These are phyloP conservation scores for Yamadazyma scolyti DNA, from an alignment of 805 yeast species.

Conservation along the genomic window DNA sequence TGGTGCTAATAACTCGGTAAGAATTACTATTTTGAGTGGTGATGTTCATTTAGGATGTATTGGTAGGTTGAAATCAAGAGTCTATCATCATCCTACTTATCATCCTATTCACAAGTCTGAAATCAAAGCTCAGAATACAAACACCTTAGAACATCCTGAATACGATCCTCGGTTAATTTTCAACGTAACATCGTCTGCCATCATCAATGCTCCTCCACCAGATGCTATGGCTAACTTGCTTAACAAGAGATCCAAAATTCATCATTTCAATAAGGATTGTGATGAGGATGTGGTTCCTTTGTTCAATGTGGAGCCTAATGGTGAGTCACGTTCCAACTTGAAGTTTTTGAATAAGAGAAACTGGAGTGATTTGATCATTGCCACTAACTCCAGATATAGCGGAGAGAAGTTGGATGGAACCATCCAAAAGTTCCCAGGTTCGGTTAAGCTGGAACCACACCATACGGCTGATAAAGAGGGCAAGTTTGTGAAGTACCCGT, in stretches of 20 bases:
- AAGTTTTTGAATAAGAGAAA: slow-evolving; percentile 65
- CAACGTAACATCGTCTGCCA: slow-evolving; percentile 87
- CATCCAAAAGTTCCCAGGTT: slow-evolving; percentile 8
- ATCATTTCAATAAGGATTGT: slow-evolving; percentile 59
- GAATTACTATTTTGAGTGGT: slow-evolving; percentile 85
- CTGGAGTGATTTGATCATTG: slow-evolving; percentile 67
- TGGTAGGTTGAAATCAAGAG: slow-evolving; percentile 66
- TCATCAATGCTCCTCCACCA: slow-evolving; percentile 91
- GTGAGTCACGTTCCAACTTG: slow-evolving; percentile 41
- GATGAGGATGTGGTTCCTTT: slow-evolving; percentile 82
- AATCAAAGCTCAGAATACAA: slow-evolving; percentile 33
- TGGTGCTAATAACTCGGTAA: slow-evolving; percentile 58
- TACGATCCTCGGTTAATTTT: slow-evolving; percentile 72
- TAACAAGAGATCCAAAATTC: slow-evolving; percentile 63
- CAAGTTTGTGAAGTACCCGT: slow-evolving; percentile 52
- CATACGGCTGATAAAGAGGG: slow-evolving; percentile 21
- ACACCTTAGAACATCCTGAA: slow-evolving; percentile 49
- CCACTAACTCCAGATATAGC: slow-evolving; percentile 22
- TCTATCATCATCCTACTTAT: slow-evolving; percentile 30
- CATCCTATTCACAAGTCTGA: slow-evolving; percentile 17
- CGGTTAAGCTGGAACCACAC: slow-evolving; percentile 3
- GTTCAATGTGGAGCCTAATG: slow-evolving; percentile 59
- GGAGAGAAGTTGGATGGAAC: slow-evolving; percentile 11
- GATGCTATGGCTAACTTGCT: slow-evolving; percentile 74
- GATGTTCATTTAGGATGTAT: slow-evolving; percentile 90